phyloP scores from a whole-genome alignment of 2,329 filamentous ascomycete species.

The Aspergillus pseudoglaucus region DNA sequence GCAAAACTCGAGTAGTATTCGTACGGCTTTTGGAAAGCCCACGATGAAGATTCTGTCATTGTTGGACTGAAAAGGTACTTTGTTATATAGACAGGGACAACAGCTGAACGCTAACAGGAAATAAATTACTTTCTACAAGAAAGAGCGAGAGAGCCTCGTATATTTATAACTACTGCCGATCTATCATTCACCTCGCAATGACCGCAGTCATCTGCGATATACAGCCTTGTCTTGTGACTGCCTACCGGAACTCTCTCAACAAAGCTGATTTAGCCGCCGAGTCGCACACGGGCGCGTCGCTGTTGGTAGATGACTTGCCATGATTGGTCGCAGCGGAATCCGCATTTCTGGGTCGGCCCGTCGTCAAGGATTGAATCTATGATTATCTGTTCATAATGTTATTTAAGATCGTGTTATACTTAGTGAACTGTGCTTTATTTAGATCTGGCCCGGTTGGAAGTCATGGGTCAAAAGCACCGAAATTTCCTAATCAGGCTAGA shows the following conservation, averaged over 20 bases:
- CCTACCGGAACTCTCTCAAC: neutral
- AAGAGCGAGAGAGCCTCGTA: neutral
- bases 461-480: neutral
- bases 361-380: neutral
- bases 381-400: too few relatives aligned
- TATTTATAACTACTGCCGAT: neutral
- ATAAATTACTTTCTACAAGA: neutral
- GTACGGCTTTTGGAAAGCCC: slow-evolving; percentile 12
- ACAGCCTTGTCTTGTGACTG: neutral
- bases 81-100: neutral
- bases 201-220: neutral
- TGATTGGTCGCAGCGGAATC: neutral
- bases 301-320: neutral
- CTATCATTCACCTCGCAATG: neutral
- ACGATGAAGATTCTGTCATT: slow-evolving; percentile 7
- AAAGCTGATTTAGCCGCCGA: neutral
- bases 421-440: neutral
- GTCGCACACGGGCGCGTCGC: neutral
- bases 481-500: neutral
- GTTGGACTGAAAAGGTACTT: neutral
- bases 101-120: neutral
- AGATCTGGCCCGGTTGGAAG: neutral
- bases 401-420: neutral
- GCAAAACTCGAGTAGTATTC: slow-evolving; percentile 29
- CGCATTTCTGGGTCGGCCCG: neutral